Conservation (phyloP, 2,329 filamentous ascomycete species). For the Zymoseptoria pseudotritici region DNA sequence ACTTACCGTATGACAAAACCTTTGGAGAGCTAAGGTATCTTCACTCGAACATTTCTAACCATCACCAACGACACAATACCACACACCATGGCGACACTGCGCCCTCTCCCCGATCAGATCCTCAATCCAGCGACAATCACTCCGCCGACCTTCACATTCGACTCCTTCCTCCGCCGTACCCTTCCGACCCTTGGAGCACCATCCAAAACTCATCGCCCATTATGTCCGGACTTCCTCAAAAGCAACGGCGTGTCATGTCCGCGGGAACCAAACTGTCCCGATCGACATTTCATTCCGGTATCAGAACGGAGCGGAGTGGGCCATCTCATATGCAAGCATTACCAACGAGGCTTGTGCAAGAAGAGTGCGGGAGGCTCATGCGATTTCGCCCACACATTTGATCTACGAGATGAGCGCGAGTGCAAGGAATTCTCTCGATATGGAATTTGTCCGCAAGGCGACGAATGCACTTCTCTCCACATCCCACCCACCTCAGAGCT, state of each 20-base stretch:
- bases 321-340: conserved; percentile 93
- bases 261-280: conserved; percentile 72
- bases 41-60: not conserved
- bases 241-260: conserved; percentile 75
- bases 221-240: conserved; percentile 78
- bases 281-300: conserved; percentile 62
- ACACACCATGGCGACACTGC: conserved; percentile 21
- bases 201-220: conserved; percentile 44
- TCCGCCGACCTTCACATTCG: conserved; percentile 27
- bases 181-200: conserved; percentile 28
- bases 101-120: conserved; percentile 22
- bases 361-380: conserved; percentile 73
- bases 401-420: conserved; percentile 95
- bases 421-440: conserved; percentile 94
- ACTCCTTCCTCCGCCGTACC: conserved; percentile 25
- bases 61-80: conserved; percentile 3
- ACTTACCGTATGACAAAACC: no score
- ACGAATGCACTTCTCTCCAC: conserved; percentile 61
- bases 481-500: conserved; percentile 53
- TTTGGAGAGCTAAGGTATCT: not conserved
- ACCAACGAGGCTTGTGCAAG: conserved; percentile 93
- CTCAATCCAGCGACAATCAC: conserved; percentile 26
- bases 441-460: conserved; percentile 91
- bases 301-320: conserved; percentile 27
- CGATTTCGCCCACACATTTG: conserved; percentile 98